Evolutionary conservation across 306 rosid species (phyloP).

Genomic region (Cyamopsis tetragonoloba): DNA sequence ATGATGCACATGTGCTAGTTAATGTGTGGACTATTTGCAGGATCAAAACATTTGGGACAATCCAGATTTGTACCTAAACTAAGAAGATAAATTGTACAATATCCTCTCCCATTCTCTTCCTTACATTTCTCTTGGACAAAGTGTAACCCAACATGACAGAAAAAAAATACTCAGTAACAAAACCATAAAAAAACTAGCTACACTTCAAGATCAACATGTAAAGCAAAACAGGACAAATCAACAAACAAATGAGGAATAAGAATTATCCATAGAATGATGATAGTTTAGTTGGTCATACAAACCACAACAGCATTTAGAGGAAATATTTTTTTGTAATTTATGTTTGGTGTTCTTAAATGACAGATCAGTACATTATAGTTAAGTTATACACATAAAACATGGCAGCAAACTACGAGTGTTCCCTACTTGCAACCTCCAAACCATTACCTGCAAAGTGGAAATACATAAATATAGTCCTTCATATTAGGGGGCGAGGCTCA

Average conservation of each 20-base stretch:
- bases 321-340: not conserved
- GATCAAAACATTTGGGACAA: no score
- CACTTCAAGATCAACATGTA: not conserved
- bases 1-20: no score
- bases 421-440: conserved; percentile 59
- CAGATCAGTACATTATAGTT: no score
- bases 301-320: not conserved
- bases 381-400: not conserved
- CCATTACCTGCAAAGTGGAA: conserved; percentile 59
- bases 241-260: not conserved
- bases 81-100: no score
- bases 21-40: no score
- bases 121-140: no score
- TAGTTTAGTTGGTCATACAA: not conserved
- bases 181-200: not conserved
- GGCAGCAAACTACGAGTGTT: not conserved
- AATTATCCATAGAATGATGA: not conserved
- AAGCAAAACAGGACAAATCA: not conserved
- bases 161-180: no score
- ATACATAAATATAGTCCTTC: no score
- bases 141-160: no score
- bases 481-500: no score
- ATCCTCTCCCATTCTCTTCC: no score
- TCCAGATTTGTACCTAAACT: no score
- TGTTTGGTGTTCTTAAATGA: not conserved